Evolutionary conservation across 495 filamentous ascomycete genomes (phyloP).

Genomic region (Thozetella sp.): DNA sequence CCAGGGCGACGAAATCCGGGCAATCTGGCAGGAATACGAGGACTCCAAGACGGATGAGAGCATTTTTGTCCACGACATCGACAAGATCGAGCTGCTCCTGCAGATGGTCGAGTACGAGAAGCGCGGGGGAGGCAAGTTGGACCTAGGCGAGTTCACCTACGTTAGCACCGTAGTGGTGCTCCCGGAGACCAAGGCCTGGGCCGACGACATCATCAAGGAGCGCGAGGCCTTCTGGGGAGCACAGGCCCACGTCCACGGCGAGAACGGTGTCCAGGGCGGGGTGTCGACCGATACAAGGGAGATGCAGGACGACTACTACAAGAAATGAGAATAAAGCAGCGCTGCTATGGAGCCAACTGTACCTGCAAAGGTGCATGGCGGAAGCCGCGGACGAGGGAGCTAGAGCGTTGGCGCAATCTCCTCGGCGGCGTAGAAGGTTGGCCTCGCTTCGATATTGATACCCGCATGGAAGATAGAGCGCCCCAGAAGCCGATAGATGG

Average conservation of each 20-base stretch:
- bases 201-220: constrained; percentile 73
- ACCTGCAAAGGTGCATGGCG: too few relatives aligned
- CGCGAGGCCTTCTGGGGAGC: constrained; percentile 71
- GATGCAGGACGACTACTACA: constrained; percentile 46
- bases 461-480: too few relatives aligned
- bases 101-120: constrained; percentile 99
- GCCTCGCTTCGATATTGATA: too few relatives aligned
- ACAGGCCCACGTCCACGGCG: constrained; percentile 38
- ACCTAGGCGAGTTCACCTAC: constrained; percentile 82
- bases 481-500: too few relatives aligned
- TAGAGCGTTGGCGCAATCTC: too few relatives aligned
- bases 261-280: constrained; percentile 37
- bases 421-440: too few relatives aligned
- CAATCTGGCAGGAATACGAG: constrained; percentile 93
- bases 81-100: constrained; percentile 91
- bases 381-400: too few relatives aligned
- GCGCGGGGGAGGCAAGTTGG: constrained; percentile 57
- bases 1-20: constrained; percentile 68
- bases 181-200: constrained; percentile 81
- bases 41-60: constrained; percentile 79
- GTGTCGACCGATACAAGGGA: constrained; percentile 28
- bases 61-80: constrained; percentile 91
- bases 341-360: constrained; percentile 15
- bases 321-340: constrained; percentile 15
- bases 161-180: constrained; percentile 74